Conservation (phyloP, 2,329 filamentous ascomycete genomes). For the Lasiodiplodia hormozganensis region DNA sequence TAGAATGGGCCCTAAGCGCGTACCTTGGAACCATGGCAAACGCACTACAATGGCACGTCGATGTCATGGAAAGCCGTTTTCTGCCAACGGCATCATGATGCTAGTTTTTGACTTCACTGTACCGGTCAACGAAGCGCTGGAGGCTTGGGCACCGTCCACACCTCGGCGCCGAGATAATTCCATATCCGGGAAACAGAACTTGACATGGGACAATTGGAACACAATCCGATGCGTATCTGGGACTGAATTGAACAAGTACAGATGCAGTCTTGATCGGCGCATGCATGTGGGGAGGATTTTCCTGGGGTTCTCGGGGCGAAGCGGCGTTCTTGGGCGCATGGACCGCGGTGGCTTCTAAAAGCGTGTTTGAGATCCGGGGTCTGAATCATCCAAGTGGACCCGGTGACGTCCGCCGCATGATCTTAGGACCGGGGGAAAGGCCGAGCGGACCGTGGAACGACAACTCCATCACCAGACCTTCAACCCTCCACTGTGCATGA, state of each 20-base stretch:
- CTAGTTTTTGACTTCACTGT: background rate
- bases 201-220: background rate
- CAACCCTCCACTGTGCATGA: background rate
- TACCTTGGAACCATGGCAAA: background rate
- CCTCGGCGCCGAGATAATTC: background rate
- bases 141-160: background rate
- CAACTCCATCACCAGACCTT: background rate
- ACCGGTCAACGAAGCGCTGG: background rate
- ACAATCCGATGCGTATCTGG: too few relatives aligned
- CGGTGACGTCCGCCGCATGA: background rate
- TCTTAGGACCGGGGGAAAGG: background rate
- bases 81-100: background rate
- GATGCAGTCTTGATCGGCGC: background rate
- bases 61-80: too few relatives aligned
- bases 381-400: background rate
- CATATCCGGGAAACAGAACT: background rate
- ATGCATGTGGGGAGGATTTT: background rate
- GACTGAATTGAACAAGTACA: background rate
- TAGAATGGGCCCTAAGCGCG: background rate
- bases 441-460: constrained; percentile 1
- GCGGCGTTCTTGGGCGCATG: background rate
- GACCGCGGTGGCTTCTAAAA: background rate
- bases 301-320: background rate
- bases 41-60: too few relatives aligned
- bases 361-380: background rate